These are phyloP conservation scores for Collariella sp. DNA, from an alignment of 495 filamentous ascomycete genomes.

Conservation along the genomic window DNA sequence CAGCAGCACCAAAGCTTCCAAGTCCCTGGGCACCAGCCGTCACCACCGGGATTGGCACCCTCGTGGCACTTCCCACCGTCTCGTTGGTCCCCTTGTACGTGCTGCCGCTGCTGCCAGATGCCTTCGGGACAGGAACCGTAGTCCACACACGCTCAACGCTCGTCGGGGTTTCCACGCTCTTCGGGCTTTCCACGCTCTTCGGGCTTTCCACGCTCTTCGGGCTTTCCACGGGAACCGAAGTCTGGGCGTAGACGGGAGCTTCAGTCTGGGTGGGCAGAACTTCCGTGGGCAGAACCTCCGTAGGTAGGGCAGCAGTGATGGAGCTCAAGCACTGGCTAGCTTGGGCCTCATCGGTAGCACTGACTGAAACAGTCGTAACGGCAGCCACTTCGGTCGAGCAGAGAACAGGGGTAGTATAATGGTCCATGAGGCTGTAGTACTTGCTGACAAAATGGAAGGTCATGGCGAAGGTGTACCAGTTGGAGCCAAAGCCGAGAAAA, in stretches of 20 bases:
- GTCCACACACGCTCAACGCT: too few species aligned
- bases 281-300: neutral
- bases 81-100: too few species aligned
- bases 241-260: neutral
- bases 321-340: neutral
- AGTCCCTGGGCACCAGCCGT: too few species aligned
- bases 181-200: too few species aligned
- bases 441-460: neutral
- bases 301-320: neutral
- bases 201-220: too few species aligned
- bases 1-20: too few species aligned
- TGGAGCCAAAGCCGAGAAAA: neutral
- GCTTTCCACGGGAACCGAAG: too few species aligned
- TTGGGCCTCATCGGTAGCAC: neutral
- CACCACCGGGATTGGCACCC: too few species aligned
- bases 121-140: too few species aligned
- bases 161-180: too few species aligned
- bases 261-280: neutral
- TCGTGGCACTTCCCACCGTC: too few species aligned
- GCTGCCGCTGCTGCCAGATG: too few species aligned
- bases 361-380: neutral
- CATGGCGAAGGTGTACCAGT: constrained; percentile 1
- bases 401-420: neutral
- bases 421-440: neutral
- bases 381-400: neutral